Evolutionary conservation across 2,329 filamentous ascomycete species (phyloP).

Genomic region (Gnomoniopsis smithogilvyi): DNA sequence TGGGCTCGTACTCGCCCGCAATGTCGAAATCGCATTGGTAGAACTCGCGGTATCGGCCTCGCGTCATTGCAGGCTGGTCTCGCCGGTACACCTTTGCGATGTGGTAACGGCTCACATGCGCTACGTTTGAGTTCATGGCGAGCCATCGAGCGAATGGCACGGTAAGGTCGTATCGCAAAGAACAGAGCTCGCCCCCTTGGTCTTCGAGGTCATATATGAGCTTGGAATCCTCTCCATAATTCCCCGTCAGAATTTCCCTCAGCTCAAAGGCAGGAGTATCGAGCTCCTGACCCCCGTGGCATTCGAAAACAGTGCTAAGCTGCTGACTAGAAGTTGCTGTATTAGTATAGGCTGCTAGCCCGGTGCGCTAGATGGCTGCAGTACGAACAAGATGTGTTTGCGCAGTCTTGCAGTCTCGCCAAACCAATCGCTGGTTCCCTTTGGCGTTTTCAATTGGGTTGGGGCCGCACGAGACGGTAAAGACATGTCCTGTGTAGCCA

Average conservation of each 20-base stretch:
- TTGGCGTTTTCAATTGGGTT: conserved; percentile 67
- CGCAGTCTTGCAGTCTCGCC: conserved; percentile 66
- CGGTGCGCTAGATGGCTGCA: neutral
- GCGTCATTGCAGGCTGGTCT: conserved; percentile 74
- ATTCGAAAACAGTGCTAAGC: conserved; percentile 66
- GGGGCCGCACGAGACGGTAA: no score
- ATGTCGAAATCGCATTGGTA: conserved; percentile 98
- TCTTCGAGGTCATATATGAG: conserved; percentile 81
- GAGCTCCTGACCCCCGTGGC: conserved; percentile 67
- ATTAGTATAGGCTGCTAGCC: no score
- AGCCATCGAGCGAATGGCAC: conserved; percentile 87
- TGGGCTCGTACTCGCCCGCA: conserved; percentile 80
- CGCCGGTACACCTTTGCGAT: conserved; percentile 60
- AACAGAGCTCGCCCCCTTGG: conserved; percentile 79
- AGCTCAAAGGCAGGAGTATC: conserved; percentile 76
- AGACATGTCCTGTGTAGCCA: no score
- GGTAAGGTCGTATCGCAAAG: conserved; percentile 77
- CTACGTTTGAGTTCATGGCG: conserved; percentile 80
- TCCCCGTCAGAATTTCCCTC: conserved; percentile 59
- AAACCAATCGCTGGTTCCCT: conserved; percentile 72
- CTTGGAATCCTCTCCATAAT: conserved; percentile 32
- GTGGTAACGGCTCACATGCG: conserved; percentile 88
- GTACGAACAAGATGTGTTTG: conserved; percentile 57
- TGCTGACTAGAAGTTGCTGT: conserved; percentile 30
- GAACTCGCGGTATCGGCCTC: conserved; percentile 92